A percentile compares a stretch with the other conserved stretches of the same genome.
Conservation (phyloP, 1,284 basidiomycete genomes). For the Cystobasidiaceae sp. region DNA sequence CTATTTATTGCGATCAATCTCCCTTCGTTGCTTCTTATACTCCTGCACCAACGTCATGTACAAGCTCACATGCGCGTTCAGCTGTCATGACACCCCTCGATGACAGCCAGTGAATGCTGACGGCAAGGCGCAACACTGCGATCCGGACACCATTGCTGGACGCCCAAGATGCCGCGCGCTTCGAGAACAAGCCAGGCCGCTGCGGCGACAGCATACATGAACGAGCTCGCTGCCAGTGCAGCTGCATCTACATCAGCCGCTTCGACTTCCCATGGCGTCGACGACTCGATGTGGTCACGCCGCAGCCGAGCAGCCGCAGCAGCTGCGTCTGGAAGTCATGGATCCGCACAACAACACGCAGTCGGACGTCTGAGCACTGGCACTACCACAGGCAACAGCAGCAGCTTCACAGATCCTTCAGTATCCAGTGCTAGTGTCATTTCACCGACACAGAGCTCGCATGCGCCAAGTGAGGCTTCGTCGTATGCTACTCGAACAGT, state of each 20-base stretch:
- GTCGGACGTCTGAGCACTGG: not conserved
- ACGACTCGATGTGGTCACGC: not conserved
- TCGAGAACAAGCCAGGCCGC: constrained; percentile 11
- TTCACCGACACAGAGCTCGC: constrained; percentile 20
- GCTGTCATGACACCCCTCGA: constrained; percentile 5
- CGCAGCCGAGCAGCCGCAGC: not conserved
- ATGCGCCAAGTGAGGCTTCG: constrained; percentile 10
- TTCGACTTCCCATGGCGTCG: not conserved
- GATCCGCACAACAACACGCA: not conserved
- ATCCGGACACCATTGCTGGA: not conserved
- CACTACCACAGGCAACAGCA: not conserved
- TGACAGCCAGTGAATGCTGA: constrained; percentile 32
- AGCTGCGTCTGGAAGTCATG: not conserved
- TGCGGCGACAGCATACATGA: not conserved
- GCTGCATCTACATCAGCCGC: not conserved
- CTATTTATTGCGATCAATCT: no score
- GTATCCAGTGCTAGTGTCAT: constrained; percentile 6
- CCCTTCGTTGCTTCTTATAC: no score
- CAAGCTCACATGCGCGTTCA: not conserved
- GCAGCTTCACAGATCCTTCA: constrained; percentile 1
- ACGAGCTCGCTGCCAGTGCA: not conserved
- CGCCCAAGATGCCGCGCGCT: constrained; percentile 7
- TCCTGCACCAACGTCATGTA: no score
- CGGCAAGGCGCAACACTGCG: not conserved
- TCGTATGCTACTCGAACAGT: constrained; percentile 2